Base-by-base conservation (phyloP, 192 early-diverging fungal genomes). In the Dissophora ornata region DNA sequence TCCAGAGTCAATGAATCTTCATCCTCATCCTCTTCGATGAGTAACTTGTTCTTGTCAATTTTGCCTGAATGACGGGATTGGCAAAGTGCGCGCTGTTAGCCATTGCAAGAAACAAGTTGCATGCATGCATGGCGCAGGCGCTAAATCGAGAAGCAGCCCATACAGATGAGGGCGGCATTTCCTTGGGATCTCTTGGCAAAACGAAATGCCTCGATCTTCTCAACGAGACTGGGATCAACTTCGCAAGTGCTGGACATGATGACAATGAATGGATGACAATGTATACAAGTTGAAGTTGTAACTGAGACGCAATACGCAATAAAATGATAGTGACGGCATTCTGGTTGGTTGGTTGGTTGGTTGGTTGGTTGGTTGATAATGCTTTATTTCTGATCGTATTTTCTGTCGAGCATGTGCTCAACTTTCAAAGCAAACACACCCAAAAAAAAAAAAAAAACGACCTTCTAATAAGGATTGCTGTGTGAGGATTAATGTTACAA, bases 131-230 rank as follows among this genome's bases (percentile, higher is more conserved):
- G 36, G 12, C 36, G 36, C 36, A 38, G 5, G 12, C 36, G 44
- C 6, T 26, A 22, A n/a, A 24, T 2, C 11, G 24, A 6, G 55
- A 19, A 42, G 2, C 21, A 11, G 12, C 8, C 10, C 32, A 21
- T 84, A 86, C 86, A 81, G 26, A 88, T 81, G 77, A 82, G 68
- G 6, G 83, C 84, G 32, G 86, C 81, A 67, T 77, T 83, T 65
- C 83, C 85, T 50, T 79, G 58, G 4, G 81, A 81, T 16, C 60
- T 59, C 57, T 88, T 88, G 29, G 69, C 53, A 33, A 88, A 88
- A 21, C 86, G 82, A 56, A 88, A 86, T 6, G 83, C 58, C 24
- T 79, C 70, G 25, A 86, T 42, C 50, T 88, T 86, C 63, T 82
- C 46, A 9, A 84, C 48, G 12, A 86, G 67, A 10, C 29, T 50